Base-by-base conservation (phyloP, 768 basidiomycete species). In the Hericium erinaceus region DNA sequence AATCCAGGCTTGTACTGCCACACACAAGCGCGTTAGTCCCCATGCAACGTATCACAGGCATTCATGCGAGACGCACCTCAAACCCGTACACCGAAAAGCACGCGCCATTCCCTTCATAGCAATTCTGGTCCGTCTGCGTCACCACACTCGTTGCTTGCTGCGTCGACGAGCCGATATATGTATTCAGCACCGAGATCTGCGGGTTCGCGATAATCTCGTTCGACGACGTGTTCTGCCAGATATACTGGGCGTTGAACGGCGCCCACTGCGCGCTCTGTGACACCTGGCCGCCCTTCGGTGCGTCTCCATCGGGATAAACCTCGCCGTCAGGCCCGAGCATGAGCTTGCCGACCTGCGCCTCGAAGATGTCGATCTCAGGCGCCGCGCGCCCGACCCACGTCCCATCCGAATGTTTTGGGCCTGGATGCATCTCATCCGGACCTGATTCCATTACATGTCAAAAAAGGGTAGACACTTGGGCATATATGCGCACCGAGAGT, bases 111-210 rank as follows among this genome's bases (percentile, higher is more conserved):
- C 39, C 64, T 66, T 62, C 62, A 64, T 77, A 78, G 64, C 73
- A 28, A 0, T 50, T 28, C 12, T 46, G 58, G 12, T 61, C 22
- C 15, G 89, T 89, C 11, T 62, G 58, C 0, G 85, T 77, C 13
- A 92, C 74, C 18, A 74, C 84, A 5, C 91, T 93, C 0, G 86
- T 86, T 2, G 92, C 87, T 65, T 95, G 90, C 68, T 95, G 94
- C 67, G 80, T 89, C 9, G 78, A 79, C 51, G 87, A 88, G 46
- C 94, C 94, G 16, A 72, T 76, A 66, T 89, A 93, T 5, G 79
- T 58, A 65, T 92, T 92, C 46, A 84, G 68, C 22, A 62, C 56
- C 0, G 84, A 83, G 18, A 71, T 68, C n/a, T 68, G 69, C 1
- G 74, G 65, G 66, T 93, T 74, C 7, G 72, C 61, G 56, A 92